Evolutionary conservation across 352 stramenopile species (phyloP).

Genomic region (Peronosclerospora sorghi): DNA sequence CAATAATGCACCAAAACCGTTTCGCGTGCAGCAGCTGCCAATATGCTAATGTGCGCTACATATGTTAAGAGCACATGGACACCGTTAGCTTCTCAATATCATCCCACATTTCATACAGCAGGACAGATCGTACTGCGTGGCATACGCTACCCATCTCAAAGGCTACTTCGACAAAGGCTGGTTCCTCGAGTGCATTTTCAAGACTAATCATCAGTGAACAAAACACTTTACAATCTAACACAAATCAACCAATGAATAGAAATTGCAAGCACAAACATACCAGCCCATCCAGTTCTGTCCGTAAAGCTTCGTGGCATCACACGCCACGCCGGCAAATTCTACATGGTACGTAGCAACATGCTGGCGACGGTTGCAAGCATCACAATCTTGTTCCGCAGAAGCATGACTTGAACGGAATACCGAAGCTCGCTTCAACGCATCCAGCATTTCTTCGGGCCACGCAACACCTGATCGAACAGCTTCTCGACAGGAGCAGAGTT

Average conservation of each 20-base stretch:
- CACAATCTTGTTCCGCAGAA: conserved; percentile 34
- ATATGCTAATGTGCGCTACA: conserved; percentile 56
- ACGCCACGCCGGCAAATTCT: conserved; percentile 46
- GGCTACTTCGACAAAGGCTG: conserved; percentile 14
- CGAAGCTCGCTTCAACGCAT: conserved; percentile 33
- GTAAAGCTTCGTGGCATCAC: conserved; percentile 59
- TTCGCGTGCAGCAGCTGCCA: conserved; percentile 79
- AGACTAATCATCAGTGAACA: conserved; percentile 18
- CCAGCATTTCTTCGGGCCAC: conserved; percentile 62
- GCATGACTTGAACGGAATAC: conserved; percentile 25
- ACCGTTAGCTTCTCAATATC: neutral
- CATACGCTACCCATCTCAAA: conserved; percentile 77
- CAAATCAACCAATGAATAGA: neutral
- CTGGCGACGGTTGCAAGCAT: conserved; percentile 63
- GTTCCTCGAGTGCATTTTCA: conserved; percentile 21
- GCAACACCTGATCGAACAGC: conserved; percentile 48
- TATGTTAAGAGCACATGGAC: neutral
- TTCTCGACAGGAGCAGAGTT: conserved; percentile 61
- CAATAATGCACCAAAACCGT: conserved; percentile 61
- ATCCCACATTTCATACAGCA: neutral
- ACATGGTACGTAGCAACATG: conserved; percentile 50
- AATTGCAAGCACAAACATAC: conserved; percentile 14
- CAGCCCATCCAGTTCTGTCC: conserved; percentile 45
- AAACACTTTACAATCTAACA: neutral
- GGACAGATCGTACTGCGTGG: conserved; percentile 40